Conservation (phyloP, 805 yeast species). For the Metschnikowia vanudenii region DNA sequence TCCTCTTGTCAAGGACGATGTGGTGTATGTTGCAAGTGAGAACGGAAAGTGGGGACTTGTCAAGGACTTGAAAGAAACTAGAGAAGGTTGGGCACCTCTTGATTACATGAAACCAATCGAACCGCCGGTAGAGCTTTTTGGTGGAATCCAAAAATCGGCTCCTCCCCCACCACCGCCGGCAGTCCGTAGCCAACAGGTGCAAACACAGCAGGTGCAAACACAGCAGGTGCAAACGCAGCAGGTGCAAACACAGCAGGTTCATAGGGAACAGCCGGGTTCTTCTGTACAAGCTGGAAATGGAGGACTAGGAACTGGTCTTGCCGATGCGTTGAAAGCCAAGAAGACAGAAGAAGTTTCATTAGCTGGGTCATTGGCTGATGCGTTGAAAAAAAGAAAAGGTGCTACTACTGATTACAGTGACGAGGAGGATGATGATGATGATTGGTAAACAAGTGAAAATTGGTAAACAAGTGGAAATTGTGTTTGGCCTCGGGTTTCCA, state of each 20-base stretch:
- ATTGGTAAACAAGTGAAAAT: constrained; percentile 11
- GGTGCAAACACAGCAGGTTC: too few species aligned
- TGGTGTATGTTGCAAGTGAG: constrained; percentile 68
- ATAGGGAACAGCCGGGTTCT: constrained; percentile 10
- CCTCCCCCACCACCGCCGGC: constrained; percentile 38
- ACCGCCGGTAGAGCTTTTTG: constrained; percentile 40
- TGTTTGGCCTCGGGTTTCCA: too few species aligned
- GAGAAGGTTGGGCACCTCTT: constrained; percentile 97
- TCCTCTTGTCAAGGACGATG: constrained; percentile 72
- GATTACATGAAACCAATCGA: constrained; percentile 72
- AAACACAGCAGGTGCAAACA: constrained; percentile 24
- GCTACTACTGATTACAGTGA: constrained; percentile 69
- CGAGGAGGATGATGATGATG: constrained; percentile 65
- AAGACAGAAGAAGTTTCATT: constrained; percentile 57
- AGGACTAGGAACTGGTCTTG: constrained; percentile 53
- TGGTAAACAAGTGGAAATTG: neutral
- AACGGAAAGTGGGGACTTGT: constrained; percentile 96
- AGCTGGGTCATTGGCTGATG: constrained; percentile 88
- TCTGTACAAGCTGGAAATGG: constrained; percentile 23
- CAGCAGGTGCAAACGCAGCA: too few species aligned
- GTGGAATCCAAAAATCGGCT: constrained; percentile 25
- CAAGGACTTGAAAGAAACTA: constrained; percentile 66
- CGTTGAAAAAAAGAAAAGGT: constrained; percentile 66
- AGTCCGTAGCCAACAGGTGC: constrained; percentile 22
- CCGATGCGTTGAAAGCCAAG: constrained; percentile 66